phyloP scores from a whole-genome alignment of 1,284 basidiomycete species.

The Anthracocystis panici-leucophaei region DNA sequence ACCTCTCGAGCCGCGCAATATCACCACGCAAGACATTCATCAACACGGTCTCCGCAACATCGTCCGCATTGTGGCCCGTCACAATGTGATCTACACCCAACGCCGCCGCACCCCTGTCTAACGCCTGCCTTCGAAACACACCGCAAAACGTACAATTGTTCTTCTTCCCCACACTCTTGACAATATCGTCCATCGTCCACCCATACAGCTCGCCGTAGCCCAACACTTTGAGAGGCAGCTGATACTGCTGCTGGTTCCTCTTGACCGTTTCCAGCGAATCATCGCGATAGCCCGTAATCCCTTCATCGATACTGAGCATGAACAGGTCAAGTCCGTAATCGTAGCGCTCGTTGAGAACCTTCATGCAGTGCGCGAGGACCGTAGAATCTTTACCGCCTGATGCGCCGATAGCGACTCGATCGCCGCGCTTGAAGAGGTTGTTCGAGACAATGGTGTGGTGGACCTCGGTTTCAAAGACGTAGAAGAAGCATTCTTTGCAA shows the following conservation, averaged over 20 bases:
- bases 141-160: conserved; percentile 99
- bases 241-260: conserved; percentile 94
- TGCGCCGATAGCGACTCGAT: conserved; percentile 95
- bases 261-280: conserved; percentile 99
- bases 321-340: conserved; percentile 91
- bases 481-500: conserved; percentile 94
- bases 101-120: conserved; percentile 91
- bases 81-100: conserved; percentile 96
- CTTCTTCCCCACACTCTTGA: conserved; percentile 91
- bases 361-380: conserved; percentile 96
- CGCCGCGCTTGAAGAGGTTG: conserved; percentile 85
- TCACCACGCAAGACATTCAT: conserved; percentile 99
- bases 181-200: conserved; percentile 99
- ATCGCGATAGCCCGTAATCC: conserved; percentile 97
- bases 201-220: conserved; percentile 97
- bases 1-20: conserved; percentile 90
- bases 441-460: conserved; percentile 87
- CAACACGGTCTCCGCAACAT: conserved; percentile 96
- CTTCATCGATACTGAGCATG: conserved; percentile 96
- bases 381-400: conserved; percentile 99
- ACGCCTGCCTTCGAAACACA: conserved; percentile 93
- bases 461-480: conserved; percentile 97
- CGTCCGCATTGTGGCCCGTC: conserved; percentile 98
- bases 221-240: conserved; percentile 93
- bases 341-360: conserved; percentile 91